Percentiles rank a stretch among this genome's conserved stretches.
Conservation (phyloP, 2,329 filamentous ascomycete genomes). For the Diplodia sapinea region DNA sequence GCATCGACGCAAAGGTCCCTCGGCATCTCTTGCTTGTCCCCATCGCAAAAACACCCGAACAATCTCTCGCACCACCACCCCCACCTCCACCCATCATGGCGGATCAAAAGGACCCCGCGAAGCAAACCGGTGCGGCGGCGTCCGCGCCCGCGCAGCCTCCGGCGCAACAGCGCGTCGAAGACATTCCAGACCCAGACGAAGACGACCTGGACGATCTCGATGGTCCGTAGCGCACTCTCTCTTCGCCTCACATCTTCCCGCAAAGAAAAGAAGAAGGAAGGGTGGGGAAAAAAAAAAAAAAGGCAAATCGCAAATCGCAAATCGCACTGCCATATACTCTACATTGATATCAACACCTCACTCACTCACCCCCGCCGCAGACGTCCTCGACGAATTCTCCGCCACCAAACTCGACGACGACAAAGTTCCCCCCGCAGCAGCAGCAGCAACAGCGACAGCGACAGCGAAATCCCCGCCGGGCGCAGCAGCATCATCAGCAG, state of each 20-base stretch:
- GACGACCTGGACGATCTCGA: conserved; percentile 92
- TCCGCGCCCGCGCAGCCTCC: conserved; percentile 1
- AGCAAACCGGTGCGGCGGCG: background rate
- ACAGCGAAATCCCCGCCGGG: conserved; percentile 39
- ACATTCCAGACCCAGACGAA: conserved; percentile 80
- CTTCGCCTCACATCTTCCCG: too few relatives aligned
- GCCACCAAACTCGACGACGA: conserved; percentile 62
- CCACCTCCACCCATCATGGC: conserved; percentile 6
- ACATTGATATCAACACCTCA: too few relatives aligned
- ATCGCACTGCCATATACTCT: background rate
- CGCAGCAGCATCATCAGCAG: too few relatives aligned
- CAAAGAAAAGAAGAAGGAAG: background rate
- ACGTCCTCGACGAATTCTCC: conserved; percentile 92
- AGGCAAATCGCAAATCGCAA: background rate
- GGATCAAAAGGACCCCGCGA: conserved; percentile 9
- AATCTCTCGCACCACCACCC: background rate
- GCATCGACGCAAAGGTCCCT: conserved; percentile 4
- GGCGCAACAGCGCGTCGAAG: conserved; percentile 33
- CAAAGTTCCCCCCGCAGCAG: conserved; percentile 32
- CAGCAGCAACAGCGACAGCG: conserved; percentile 46
- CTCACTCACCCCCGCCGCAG: conserved; percentile 51
- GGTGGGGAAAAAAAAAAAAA: too few relatives aligned
- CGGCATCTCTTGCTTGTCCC: conserved; percentile 11
- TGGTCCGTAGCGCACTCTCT: conserved; percentile 57
- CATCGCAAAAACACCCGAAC: background rate